Base-by-base conservation (phyloP, 2,329 filamentous ascomycete species). In the Didymella glomerata region DNA sequence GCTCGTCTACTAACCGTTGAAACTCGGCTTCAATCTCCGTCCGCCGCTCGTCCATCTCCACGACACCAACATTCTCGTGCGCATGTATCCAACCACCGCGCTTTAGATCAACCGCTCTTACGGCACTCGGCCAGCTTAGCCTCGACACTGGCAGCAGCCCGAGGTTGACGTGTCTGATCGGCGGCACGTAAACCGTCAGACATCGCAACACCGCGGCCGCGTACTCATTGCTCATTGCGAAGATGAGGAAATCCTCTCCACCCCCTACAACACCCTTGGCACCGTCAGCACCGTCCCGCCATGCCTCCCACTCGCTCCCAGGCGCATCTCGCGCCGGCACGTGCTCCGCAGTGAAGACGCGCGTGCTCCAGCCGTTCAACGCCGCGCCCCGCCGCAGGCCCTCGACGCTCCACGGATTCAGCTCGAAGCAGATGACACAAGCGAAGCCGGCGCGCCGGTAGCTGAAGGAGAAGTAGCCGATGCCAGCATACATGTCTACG, bases 391-490 rank as follows among this genome's bases (percentile, higher is more conserved):
- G 62, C 27, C 73, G 66, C 49, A 82, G 60, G 0, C 81, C 81
- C 61, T 83, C 81, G 10, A 80, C 69, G 55, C 76, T 80, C 81
- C 81, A 83, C 0, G 76, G 68, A 70, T 97, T 97, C 45, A 97
- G 81, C 77, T 98, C 94, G 90, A 92, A 98, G 67, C 92, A 91
- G 41, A 95, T 80, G 1, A 97, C 89, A 48, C 85, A 80, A 9
- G 69, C 80, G 69, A 93, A 80, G 0, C 92, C 92, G 18, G 89
- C 85, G 59, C 81, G 83, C 7, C 40, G 44, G 77, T 97, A 97
- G 30, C 87, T 90, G 71, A 97, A 96, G 3, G 90, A 86, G 77
- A 98, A 97, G 78, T 97, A 97, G 5, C 94, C 94, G 64, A 97
- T 97, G 0, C 94, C 94, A 0, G 91, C 92, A 79, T 96, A 97